Conservation (phyloP, 2,329 filamentous ascomycete species). For the Nigrospora osmanthi region DNA sequence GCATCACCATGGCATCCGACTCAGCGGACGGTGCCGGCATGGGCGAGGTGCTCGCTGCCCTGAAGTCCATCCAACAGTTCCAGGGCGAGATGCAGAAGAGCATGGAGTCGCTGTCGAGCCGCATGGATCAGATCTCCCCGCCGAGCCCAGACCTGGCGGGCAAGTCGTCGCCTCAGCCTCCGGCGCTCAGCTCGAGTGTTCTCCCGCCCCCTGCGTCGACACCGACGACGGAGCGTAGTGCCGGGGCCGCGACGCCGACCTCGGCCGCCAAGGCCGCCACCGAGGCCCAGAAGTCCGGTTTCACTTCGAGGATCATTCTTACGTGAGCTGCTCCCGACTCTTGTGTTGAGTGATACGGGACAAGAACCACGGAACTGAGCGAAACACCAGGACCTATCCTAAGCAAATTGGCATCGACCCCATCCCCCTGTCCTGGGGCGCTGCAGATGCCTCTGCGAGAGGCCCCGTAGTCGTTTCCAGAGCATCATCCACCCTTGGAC, state of each 20-base stretch:
- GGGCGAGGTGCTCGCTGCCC: neutral
- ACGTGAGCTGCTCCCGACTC: slow-evolving; percentile 29
- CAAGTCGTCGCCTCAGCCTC: slow-evolving; percentile 9
- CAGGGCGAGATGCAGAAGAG: slow-evolving; percentile 1
- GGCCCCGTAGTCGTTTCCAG: slow-evolving; percentile 86
- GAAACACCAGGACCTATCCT: slow-evolving; percentile 62
- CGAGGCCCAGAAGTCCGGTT: slow-evolving; percentile 31
- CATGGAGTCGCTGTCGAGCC: neutral
- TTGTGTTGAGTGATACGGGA: neutral
- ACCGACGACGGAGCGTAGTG: slow-evolving; percentile 2
- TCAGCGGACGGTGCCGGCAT: slow-evolving; percentile 1
- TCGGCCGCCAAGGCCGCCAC: slow-evolving; percentile 9
- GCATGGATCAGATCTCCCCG: slow-evolving; percentile 1
- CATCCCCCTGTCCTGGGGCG: slow-evolving; percentile 82
- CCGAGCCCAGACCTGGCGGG: neutral
- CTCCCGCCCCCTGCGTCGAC: slow-evolving; percentile 2
- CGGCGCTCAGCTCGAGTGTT: slow-evolving; percentile 1
- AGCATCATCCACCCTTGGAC: slow-evolving; percentile 64
- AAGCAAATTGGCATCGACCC: slow-evolving; percentile 92
- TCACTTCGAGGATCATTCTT: slow-evolving; percentile 47
- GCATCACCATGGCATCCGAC: slow-evolving; percentile 1
- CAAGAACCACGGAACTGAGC: slow-evolving; percentile 5
- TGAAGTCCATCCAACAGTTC: slow-evolving; percentile 1
- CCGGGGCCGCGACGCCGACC: neutral
- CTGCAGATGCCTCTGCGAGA: slow-evolving; percentile 63